A percentile compares a stretch with the other conserved stretches of the same genome.
phyloP scores from a whole-genome alignment of 208 protist species.

The Phytomonas sp. region DNA sequence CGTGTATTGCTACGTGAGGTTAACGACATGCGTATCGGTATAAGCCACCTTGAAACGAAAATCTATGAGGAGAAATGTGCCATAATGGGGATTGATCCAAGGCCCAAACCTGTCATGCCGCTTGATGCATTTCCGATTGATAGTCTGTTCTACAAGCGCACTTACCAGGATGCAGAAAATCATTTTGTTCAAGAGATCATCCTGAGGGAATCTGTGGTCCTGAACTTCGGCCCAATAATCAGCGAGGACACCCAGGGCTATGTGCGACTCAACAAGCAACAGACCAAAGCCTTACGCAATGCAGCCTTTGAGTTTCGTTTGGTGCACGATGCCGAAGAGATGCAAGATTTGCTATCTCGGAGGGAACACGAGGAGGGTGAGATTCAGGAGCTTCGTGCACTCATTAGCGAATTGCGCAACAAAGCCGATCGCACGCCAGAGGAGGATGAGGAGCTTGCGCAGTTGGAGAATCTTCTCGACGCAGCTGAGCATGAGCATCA shows the following conservation, averaged over 20 bases:
- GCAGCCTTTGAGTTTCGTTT: conserved; percentile 29
- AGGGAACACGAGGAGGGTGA: conserved; percentile 52
- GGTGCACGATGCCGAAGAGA: conserved; percentile 52
- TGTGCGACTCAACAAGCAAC: conserved; percentile 37
- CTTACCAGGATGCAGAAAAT: conserved; percentile 29
- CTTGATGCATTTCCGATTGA: conserved; percentile 33
- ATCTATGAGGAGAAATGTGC: conserved; percentile 47
- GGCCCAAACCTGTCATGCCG: conserved; percentile 24
- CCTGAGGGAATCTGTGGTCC: conserved; percentile 38
- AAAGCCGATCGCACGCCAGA: conserved; percentile 39
- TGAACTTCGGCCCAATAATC: conserved; percentile 47
- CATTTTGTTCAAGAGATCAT: conserved; percentile 60
- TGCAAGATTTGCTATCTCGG: conserved; percentile 38
- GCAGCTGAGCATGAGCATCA: conserved; percentile 45
- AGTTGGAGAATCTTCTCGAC: conserved; percentile 44
- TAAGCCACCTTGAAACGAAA: conserved; percentile 41
- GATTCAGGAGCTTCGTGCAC: conserved; percentile 40
- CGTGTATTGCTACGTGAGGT: conserved; percentile 56
- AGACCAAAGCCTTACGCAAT: conserved; percentile 26
- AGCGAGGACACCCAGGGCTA: conserved; percentile 38
- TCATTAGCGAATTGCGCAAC: conserved; percentile 41
- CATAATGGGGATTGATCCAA: conserved; percentile 32
- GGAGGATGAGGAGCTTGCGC: conserved; percentile 65
- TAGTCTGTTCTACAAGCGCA: conserved; percentile 45
- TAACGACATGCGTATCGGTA: conserved; percentile 61